Evolutionary conservation across 441 rosid species (phyloP).

Genomic region (Daphne laureola): DNA sequence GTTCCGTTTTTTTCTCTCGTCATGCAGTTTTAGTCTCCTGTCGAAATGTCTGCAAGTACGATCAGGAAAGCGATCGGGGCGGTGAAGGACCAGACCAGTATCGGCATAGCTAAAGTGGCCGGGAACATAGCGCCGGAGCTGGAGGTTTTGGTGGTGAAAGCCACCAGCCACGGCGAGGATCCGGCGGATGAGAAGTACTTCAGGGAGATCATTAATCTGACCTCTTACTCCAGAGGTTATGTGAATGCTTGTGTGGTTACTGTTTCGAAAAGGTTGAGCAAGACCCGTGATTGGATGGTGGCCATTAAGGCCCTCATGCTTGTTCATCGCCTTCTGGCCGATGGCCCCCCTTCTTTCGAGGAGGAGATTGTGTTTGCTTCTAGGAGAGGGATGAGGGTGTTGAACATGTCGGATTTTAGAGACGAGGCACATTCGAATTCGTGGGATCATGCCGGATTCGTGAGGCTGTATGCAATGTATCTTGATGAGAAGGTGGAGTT

Average conservation of each 20-base stretch:
- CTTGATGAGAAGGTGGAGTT: conserved; percentile 37
- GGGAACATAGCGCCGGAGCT: conserved; percentile 37
- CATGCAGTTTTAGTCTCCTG: no score
- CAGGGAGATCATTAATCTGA: conserved; percentile 25
- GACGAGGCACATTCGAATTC: conserved; percentile 42
- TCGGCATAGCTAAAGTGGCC: conserved; percentile 36
- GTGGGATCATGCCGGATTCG: conserved; percentile 31
- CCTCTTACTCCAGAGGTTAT: conserved; percentile 24
- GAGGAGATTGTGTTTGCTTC: conserved; percentile 32
- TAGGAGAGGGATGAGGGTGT: conserved; percentile 32
- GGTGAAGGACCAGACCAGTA: conserved; percentile 41
- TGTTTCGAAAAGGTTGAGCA: conserved; percentile 29
- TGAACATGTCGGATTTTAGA: conserved; percentile 36
- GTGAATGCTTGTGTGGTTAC: conserved; percentile 27
- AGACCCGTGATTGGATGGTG: conserved; percentile 42
- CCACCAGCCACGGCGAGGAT: conserved; percentile 36
- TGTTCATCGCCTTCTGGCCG: conserved; percentile 29
- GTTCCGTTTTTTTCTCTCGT: no score
- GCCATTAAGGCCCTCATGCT: conserved; percentile 34
- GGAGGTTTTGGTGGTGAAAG: conserved; percentile 38
- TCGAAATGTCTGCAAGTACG: conserved; percentile 33
- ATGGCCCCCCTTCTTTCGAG: conserved; percentile 24
- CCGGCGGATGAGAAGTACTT: conserved; percentile 37
- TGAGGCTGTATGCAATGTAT: conserved; percentile 31
- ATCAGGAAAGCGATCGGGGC: conserved; percentile 39